Evolutionary conservation across 139 green algal species (phyloP).

Genomic region (Medakamo hakoo): DNA sequence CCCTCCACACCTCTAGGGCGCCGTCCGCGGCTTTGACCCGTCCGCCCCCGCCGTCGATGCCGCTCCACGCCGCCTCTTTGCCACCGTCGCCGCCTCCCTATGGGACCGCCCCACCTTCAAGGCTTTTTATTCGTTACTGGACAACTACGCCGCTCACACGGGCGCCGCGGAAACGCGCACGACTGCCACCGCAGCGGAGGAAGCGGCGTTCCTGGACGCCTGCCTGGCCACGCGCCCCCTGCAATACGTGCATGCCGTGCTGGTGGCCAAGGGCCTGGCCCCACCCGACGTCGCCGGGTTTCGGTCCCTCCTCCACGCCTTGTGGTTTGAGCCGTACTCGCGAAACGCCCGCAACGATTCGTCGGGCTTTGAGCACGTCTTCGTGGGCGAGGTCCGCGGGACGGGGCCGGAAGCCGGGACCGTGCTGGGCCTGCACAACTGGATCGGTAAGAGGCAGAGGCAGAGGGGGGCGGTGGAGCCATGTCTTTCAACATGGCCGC

Average conservation of each 20-base stretch:
- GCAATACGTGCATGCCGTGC: conserved; percentile 25
- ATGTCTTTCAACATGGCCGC: too few species aligned
- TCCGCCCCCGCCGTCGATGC: neutral
- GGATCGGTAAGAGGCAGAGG: conserved; percentile 35
- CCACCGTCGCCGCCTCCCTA: neutral
- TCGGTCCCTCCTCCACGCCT: conserved; percentile 16
- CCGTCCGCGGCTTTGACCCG: neutral
- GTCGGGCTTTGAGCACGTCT: conserved; percentile 64
- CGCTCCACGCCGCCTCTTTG: neutral
- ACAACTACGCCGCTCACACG: conserved; percentile 4
- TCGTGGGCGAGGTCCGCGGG: conserved; percentile 46
- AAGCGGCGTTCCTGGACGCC: conserved; percentile 35
- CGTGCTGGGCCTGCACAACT: conserved; percentile 55
- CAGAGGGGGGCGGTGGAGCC: too few species aligned
- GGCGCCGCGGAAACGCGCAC: conserved; percentile 15
- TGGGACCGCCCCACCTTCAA: neutral
- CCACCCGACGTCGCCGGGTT: conserved; percentile 1
- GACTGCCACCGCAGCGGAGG: conserved; percentile 19
- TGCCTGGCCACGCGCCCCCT: conserved; percentile 22
- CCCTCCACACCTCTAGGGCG: too few species aligned
- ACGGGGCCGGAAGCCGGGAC: conserved; percentile 1
- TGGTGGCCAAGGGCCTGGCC: conserved; percentile 5
- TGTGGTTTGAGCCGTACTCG: conserved; percentile 28
- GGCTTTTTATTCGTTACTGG: neutral
- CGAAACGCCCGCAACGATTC: conserved; percentile 28